Percentiles rank a stretch among this genome's conserved stretches.
Conservation (phyloP, 2,329 filamentous ascomycete species). For the Geoglossum cookeanum region DNA sequence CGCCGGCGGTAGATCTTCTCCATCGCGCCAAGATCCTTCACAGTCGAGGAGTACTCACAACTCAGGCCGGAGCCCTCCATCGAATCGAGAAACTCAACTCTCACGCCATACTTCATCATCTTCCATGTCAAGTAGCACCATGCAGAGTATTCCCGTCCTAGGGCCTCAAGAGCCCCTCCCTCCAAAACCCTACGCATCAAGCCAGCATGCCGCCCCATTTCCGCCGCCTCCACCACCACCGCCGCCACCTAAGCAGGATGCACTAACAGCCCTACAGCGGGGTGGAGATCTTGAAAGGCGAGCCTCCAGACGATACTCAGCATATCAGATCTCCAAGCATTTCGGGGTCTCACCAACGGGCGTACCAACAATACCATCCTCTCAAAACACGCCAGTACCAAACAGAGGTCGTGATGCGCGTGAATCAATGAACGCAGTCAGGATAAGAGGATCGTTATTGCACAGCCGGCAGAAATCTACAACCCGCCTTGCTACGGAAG, state of each 20-base stretch:
- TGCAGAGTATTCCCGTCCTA: constrained; percentile 58
- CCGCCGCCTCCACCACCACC: constrained; percentile 47
- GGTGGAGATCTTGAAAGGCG: constrained; percentile 83
- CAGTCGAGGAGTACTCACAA: not conserved
- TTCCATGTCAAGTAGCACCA: constrained; percentile 50
- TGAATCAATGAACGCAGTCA: constrained; percentile 62
- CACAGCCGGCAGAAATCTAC: constrained; percentile 32
- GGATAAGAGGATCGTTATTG: constrained; percentile 35
- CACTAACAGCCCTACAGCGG: constrained; percentile 73
- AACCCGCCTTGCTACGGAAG: constrained; percentile 32
- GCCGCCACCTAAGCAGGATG: constrained; percentile 62
- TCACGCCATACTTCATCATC: constrained; percentile 31
- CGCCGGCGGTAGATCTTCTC: constrained; percentile 11
- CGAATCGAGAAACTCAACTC: constrained; percentile 18
- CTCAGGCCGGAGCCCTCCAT: constrained; percentile 5
- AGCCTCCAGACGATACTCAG: constrained; percentile 82
- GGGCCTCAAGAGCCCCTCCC: not conserved
- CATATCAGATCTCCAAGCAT: constrained; percentile 92
- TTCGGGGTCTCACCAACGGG: constrained; percentile 63
- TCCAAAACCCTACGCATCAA: not conserved
- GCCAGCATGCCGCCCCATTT: not conserved
- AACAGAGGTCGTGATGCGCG: constrained; percentile 69
- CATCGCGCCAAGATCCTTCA: constrained; percentile 8
- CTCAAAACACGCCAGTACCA: constrained; percentile 62
- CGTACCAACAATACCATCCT: constrained; percentile 64